A percentile compares a stretch with the other conserved stretches of the same genome.
Evolutionary conservation across 305 asterid species (phyloP).

Genomic region (Lippia alba): DNA sequence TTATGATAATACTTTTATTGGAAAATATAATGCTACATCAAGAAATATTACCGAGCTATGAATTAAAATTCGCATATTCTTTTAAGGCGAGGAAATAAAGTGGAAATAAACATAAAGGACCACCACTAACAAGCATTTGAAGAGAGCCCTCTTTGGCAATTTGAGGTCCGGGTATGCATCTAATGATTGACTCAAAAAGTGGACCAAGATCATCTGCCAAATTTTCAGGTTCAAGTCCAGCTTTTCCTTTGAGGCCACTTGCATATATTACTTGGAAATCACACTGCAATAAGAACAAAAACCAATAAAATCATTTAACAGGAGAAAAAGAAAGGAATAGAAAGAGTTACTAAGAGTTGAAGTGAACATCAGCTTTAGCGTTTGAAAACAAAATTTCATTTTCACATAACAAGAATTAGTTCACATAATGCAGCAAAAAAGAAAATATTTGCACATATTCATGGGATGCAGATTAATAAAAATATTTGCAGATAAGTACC

Average conservation of each 20-base stretch:
- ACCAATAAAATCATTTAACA: neutral
- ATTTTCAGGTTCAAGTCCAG: constrained; percentile 92
- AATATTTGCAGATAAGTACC: constrained; percentile 50
- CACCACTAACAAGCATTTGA: constrained; percentile 92
- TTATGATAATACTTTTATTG: neutral
- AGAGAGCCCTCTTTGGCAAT: constrained; percentile 91
- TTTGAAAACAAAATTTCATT: neutral
- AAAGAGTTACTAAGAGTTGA: constrained; percentile 16
- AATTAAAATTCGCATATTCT: constrained; percentile 18
- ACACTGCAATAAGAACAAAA: constrained; percentile 64
- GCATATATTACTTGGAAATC: constrained; percentile 99
- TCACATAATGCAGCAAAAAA: too few species aligned
- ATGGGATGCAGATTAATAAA: constrained; percentile 20
- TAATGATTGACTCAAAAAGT: constrained; percentile 81
- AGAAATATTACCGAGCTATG: neutral
- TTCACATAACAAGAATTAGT: too few species aligned
- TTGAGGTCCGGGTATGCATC: constrained; percentile 98
- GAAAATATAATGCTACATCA: constrained; percentile 14
- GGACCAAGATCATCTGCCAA: constrained; percentile 96
- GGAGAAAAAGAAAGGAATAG: too few species aligned
- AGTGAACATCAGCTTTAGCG: neutral
- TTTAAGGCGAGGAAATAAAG: too few species aligned
- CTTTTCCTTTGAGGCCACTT: constrained; percentile 94
- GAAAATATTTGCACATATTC: constrained; percentile 1
- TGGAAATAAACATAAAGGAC: constrained; percentile 27